A percentile compares a stretch with the other conserved stretches of the same genome.
Conservation (phyloP, 148 eudicot genomes). For the Chenopodium quinoa region DNA sequence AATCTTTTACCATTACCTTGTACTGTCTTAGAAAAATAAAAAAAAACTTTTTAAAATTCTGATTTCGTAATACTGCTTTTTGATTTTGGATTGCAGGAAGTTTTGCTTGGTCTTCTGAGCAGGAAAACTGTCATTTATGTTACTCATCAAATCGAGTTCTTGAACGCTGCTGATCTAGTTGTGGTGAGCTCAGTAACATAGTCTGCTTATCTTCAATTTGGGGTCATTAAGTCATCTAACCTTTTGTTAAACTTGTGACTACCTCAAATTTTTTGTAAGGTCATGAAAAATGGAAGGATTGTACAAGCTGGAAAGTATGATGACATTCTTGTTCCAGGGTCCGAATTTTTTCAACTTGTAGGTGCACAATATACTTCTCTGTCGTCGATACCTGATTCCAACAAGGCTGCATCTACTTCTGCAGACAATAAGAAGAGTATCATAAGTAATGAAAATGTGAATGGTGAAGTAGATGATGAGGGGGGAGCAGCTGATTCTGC, state of each 20-base stretch:
- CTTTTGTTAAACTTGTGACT: neutral
- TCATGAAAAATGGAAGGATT: conserved; percentile 22
- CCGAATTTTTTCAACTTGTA: conserved; percentile 5
- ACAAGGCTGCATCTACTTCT: neutral
- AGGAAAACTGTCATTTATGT: conserved; percentile 17
- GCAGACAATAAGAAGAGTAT: neutral
- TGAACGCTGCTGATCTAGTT: conserved; percentile 18
- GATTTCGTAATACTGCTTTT: neutral
- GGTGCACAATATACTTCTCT: conserved; percentile 3
- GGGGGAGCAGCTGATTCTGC: neutral
- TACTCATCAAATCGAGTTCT: conserved; percentile 26
- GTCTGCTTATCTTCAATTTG: neutral
- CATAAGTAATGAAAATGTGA: neutral
- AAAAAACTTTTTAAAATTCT: neutral
- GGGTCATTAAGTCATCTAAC: too few relatives aligned
- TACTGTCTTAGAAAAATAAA: neutral
- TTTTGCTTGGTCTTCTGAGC: conserved; percentile 18
- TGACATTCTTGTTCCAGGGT: conserved; percentile 10
- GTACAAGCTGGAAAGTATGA: conserved; percentile 5
- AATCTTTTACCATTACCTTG: neutral
- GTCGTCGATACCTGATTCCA: conserved; percentile 1
- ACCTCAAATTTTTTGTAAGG: conserved; percentile 7
- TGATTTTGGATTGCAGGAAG: neutral
- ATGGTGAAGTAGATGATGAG: neutral
- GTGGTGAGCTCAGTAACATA: neutral